Conservation (phyloP, 2,329 filamentous ascomycete species). For the Eutypella sp. region DNA sequence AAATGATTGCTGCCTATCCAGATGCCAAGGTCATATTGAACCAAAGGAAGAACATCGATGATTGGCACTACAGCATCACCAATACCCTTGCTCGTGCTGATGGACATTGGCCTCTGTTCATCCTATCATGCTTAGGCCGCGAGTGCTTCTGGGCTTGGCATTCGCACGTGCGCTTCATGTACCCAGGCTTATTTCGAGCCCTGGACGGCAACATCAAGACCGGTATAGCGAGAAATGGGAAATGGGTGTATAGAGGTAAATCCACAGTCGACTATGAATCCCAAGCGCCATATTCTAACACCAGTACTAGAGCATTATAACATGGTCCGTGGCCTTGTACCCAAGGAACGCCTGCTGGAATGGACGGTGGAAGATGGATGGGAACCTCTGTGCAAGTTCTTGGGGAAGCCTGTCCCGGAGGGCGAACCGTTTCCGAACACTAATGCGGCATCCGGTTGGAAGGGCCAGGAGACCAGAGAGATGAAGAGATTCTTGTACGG, state of each 20-base stretch:
- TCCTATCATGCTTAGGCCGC: slow-evolving; percentile 21
- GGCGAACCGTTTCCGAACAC: background rate
- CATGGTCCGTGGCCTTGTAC: background rate
- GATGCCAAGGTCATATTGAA: slow-evolving; percentile 43
- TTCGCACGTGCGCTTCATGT: slow-evolving; percentile 24
- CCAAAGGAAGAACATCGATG: slow-evolving; percentile 33
- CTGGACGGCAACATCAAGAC: slow-evolving; percentile 22
- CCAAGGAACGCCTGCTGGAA: background rate
- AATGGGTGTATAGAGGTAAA: slow-evolving; percentile 23
- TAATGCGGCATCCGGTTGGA: background rate
- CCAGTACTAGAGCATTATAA: background rate
- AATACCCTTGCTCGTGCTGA: slow-evolving; percentile 21
- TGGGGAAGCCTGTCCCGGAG: slow-evolving; percentile 3
- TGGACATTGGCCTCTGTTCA: slow-evolving; percentile 23
- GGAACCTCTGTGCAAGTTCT: slow-evolving; percentile 6
- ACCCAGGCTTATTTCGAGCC: slow-evolving; percentile 24
- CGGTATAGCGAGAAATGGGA: slow-evolving; percentile 22
- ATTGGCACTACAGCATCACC: slow-evolving; percentile 32
- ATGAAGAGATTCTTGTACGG: background rate
- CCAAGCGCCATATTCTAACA: background rate
- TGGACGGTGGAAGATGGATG: background rate
- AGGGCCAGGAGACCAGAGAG: background rate
- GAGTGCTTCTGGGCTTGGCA: slow-evolving; percentile 31
- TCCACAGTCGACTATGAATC: background rate
- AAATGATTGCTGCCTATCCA: slow-evolving; percentile 42